Base-by-base conservation (phyloP, 2,329 filamentous ascomycete species). In the Aspergillus sp. region DNA sequence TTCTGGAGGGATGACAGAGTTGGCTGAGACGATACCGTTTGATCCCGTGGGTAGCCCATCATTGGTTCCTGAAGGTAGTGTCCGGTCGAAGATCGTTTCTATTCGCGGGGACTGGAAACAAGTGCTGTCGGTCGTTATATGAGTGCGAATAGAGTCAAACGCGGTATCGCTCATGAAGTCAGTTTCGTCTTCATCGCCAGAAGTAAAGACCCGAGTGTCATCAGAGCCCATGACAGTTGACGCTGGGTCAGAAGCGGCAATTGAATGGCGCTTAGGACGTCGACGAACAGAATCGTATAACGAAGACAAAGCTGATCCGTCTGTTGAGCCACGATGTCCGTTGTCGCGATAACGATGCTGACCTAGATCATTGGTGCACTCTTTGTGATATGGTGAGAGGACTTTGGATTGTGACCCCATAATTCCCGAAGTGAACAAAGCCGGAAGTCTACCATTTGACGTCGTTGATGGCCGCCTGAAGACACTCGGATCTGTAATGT, bases 51-150 rank as follows among this genome's bases (percentile, higher is more conserved):
- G 64, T 64, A 75, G 79, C 59, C 74, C 67, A 61, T 78, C 77
- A 47, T 70, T 72, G 45, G 67, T 49, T 26, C 68, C 65, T 15
- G 73, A 67, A 7, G 69, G 60, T 58, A 76, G 76, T 50, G 78
- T 80, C 65, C 84, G 82, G 68, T 86, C 83, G 68, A 88, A 87
- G 64, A 88, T 85, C 11, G 82, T 85, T 64, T 87, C 83, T 57
- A 88, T 85, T 48, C 81, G 81, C 59, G 83, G 80, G 43, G 83
- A 81, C 64, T 82, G 78, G 58, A 79, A 74, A 42, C 79, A 81
- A 55, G 78, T 81, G 65, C 74, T 77, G 53, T 79, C 82, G 60
- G 79, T 77, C 15, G 83, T 85, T 51, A 81, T 80, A 64, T 83
- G 78, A 9, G 85, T 87, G 57, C 83, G 83, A 57, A 86, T 75